phyloP scores from a whole-genome alignment of 1,139 yeast genomes.

The Maudiozyma humilis region DNA sequence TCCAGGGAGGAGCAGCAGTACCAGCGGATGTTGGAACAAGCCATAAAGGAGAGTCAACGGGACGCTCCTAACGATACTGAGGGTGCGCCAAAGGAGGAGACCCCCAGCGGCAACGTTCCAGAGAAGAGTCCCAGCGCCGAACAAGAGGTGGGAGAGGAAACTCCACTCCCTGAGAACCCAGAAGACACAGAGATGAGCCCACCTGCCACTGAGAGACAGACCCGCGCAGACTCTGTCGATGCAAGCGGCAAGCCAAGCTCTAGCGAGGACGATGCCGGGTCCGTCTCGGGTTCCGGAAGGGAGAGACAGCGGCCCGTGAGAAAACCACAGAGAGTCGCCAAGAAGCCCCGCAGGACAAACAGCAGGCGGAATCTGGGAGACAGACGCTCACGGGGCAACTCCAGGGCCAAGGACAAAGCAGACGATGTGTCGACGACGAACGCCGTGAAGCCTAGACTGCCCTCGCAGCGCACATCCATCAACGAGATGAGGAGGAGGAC shows the following conservation, averaged over 20 bases:
- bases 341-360: conserved; percentile 3
- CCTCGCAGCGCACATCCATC: conserved; percentile 60
- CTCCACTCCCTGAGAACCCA: too few relatives aligned
- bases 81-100: not conserved
- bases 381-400: not conserved
- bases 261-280: not conserved
- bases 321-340: conserved; percentile 2
- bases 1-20: conserved; percentile 33
- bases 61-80: conserved; percentile 12
- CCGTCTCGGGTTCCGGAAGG: not conserved
- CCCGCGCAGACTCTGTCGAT: too few relatives aligned
- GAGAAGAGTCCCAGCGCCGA: not conserved
- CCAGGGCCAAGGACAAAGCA: not conserved
- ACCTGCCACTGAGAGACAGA: too few relatives aligned
- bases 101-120: not conserved
- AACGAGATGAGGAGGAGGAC: conserved; percentile 79
- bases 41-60: conserved; percentile 31
- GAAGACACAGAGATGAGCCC: not conserved
- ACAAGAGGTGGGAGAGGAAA: too few relatives aligned
- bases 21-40: conserved; percentile 32
- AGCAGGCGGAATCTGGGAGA: conserved; percentile 1
- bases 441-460: conserved; percentile 72
- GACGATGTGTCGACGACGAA: conserved; percentile 35
- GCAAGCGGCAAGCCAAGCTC: not conserved
- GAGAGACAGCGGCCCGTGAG: not conserved